Evolutionary conservation across 2,329 filamentous ascomycete species (phyloP).

Genomic region (Arthrobotrys iridis): DNA sequence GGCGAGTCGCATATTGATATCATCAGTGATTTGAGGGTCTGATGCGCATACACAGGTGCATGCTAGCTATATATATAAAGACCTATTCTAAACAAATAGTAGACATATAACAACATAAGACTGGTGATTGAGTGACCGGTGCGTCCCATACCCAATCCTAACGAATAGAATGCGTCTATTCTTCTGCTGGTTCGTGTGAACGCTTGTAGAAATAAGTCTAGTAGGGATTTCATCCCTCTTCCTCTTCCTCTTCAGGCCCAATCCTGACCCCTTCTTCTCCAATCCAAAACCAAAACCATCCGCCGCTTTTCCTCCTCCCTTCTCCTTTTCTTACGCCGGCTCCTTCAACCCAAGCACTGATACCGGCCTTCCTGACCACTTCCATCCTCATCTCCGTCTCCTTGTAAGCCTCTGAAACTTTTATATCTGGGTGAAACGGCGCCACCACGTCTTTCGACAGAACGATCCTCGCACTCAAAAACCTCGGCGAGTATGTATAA

Average conservation of each 20-base stretch:
- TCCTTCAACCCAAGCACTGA: conserved; percentile 51
- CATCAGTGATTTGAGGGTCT: too few species aligned
- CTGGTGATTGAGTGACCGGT: too few species aligned
- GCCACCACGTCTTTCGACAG: conserved; percentile 40
- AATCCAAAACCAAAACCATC: conserved; percentile 52
- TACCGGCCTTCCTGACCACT: conserved; percentile 30
- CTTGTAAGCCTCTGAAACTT: conserved; percentile 24
- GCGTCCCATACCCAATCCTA: too few species aligned
- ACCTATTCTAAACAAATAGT: too few species aligned
- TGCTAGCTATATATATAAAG: too few species aligned
- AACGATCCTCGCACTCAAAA: conserved; percentile 48
- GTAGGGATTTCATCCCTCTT: neutral
- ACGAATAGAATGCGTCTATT: too few species aligned
- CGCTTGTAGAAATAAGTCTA: too few species aligned
- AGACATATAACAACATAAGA: too few species aligned
- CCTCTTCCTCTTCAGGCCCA: conserved; percentile 22
- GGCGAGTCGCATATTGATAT: too few species aligned
- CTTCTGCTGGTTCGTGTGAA: too few species aligned
- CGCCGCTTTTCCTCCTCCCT: conserved; percentile 9
- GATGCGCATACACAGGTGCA: too few species aligned
- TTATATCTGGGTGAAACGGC: conserved; percentile 44
- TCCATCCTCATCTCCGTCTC: conserved; percentile 27
- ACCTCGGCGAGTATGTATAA: conserved; percentile 47
- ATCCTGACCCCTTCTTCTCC: conserved; percentile 35
- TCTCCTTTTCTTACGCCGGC: conserved; percentile 39